Percentiles rank a stretch among this genome's conserved stretches.
These are phyloP conservation scores for Articulospora tetracladia DNA, from an alignment of 495 filamentous ascomycete species.

Conservation along the genomic window DNA sequence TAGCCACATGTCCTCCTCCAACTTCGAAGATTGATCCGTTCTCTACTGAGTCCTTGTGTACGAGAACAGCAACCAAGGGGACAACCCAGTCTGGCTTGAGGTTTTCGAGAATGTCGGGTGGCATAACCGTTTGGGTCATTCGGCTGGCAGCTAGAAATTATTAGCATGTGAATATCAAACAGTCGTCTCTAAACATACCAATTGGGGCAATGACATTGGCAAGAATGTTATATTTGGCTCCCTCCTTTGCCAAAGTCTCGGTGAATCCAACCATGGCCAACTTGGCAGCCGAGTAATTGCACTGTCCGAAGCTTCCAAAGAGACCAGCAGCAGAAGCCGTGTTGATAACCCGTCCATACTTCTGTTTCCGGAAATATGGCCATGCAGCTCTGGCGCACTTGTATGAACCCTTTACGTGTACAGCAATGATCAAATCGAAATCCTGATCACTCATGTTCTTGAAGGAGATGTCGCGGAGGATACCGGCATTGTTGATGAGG, in stretches of 20 bases:
- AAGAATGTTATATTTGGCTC: slow-evolving; percentile 96
- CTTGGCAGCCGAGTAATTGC: slow-evolving; percentile 98
- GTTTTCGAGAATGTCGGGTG: slow-evolving; percentile 81
- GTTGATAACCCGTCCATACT: slow-evolving; percentile 95
- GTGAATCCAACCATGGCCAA: slow-evolving; percentile 96
- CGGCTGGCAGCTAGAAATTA: slow-evolving; percentile 66
- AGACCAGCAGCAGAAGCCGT: slow-evolving; percentile 93
- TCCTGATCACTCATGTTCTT: slow-evolving; percentile 98
- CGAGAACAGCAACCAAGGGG: slow-evolving; percentile 84
- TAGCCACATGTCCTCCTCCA: slow-evolving; percentile 89
- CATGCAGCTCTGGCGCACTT: slow-evolving; percentile 96
- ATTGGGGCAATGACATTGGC: slow-evolving; percentile 96
- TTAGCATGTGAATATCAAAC: slow-evolving; percentile 11
- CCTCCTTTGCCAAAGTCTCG: slow-evolving; percentile 96
- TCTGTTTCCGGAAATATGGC: slow-evolving; percentile 98
- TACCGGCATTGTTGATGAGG: slow-evolving; percentile 97
- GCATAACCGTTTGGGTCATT: slow-evolving; percentile 98
- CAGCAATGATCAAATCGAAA: slow-evolving; percentile 92
- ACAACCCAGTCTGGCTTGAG: slow-evolving; percentile 96
- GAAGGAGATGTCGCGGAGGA: slow-evolving; percentile 93
- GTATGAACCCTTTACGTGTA: slow-evolving; percentile 93
- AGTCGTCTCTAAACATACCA: slow-evolving; percentile 33
- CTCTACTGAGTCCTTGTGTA: slow-evolving; percentile 83
- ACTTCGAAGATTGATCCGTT: slow-evolving; percentile 90
- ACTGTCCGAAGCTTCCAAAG: slow-evolving; percentile 93